Percentiles rank a stretch among this genome's conserved stretches.
phyloP scores from a whole-genome alignment of 1,284 basidiomycete genomes.

The Ceratobasidium sp. region DNA sequence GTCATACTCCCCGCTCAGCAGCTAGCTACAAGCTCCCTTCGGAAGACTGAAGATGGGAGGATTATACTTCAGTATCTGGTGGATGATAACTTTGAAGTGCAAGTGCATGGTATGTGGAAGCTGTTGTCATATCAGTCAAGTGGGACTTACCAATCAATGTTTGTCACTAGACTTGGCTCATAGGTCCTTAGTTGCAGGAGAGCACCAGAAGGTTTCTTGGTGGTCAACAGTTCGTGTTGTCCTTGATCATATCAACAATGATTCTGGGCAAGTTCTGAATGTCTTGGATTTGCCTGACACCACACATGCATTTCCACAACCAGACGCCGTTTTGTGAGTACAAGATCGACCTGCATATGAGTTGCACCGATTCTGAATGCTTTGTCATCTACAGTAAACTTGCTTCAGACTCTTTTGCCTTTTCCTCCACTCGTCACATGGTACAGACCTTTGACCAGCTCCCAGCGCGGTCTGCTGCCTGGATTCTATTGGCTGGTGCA shows the following conservation, averaged over 20 bases:
- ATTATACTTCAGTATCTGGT: no score
- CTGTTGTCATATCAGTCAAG: no score
- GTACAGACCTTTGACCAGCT: neutral
- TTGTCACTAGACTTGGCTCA: neutral
- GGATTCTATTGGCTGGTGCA: conserved; percentile 4
- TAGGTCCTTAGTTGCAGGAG: neutral
- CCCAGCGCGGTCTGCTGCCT: neutral
- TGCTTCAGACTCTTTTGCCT: neutral
- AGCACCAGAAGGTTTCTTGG: neutral
- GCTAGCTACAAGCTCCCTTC: no score
- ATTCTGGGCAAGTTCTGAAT: conserved; percentile 6
- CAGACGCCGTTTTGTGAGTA: neutral
- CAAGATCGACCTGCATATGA: no score
- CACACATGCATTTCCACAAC: neutral
- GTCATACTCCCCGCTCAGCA: no score
- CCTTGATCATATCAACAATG: neutral
- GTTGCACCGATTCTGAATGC: no score
- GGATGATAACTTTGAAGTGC: no score
- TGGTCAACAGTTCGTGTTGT: neutral
- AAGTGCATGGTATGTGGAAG: no score
- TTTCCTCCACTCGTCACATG: neutral
- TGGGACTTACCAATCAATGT: neutral
- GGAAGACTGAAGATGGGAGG: no score
- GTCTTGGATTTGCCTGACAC: neutral
- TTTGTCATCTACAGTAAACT: no score